phyloP scores from a whole-genome alignment of 2,329 filamentous ascomycete genomes.

The Exophiala oligosperma region DNA sequence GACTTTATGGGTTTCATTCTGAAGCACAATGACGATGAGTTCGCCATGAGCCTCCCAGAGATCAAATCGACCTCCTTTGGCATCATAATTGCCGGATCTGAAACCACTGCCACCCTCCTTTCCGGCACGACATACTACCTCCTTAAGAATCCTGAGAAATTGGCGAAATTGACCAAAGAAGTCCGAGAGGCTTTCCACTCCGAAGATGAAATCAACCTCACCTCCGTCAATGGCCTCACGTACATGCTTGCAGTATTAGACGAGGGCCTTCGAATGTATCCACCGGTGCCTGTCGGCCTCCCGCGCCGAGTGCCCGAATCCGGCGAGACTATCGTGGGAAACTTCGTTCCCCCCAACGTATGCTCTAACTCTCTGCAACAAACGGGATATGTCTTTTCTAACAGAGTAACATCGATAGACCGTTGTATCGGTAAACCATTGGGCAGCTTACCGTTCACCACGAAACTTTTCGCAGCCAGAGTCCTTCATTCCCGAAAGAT shows the following conservation, averaged over 20 bases:
- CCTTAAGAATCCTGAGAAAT: slow-evolving; percentile 23
- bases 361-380: neutral
- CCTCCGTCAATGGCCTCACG: slow-evolving; percentile 43
- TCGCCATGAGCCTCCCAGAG: too few relatives aligned
- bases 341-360: slow-evolving; percentile 33
- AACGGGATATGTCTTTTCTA: neutral
- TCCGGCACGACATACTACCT: slow-evolving; percentile 29
- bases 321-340: slow-evolving; percentile 30
- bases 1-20: neutral
- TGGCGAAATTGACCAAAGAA: slow-evolving; percentile 28
- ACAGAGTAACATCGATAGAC: neutral
- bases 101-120: slow-evolving; percentile 29
- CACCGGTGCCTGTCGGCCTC: slow-evolving; percentile 44
- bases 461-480: slow-evolving; percentile 31
- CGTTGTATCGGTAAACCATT: neutral
- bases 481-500: slow-evolving; percentile 33
- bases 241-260: slow-evolving; percentile 46
- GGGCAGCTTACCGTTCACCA: slow-evolving; percentile 16
- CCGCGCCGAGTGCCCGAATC: slow-evolving; percentile 17
- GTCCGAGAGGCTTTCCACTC: slow-evolving; percentile 29
- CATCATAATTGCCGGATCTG: slow-evolving; percentile 28
- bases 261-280: slow-evolving; percentile 48
- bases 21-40: too few relatives aligned
- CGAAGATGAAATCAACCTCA: slow-evolving; percentile 31
- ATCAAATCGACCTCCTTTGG: too few relatives aligned